Evolutionary conservation across 2,329 filamentous ascomycete genomes (phyloP).

Genomic region (Fusarium sp.): DNA sequence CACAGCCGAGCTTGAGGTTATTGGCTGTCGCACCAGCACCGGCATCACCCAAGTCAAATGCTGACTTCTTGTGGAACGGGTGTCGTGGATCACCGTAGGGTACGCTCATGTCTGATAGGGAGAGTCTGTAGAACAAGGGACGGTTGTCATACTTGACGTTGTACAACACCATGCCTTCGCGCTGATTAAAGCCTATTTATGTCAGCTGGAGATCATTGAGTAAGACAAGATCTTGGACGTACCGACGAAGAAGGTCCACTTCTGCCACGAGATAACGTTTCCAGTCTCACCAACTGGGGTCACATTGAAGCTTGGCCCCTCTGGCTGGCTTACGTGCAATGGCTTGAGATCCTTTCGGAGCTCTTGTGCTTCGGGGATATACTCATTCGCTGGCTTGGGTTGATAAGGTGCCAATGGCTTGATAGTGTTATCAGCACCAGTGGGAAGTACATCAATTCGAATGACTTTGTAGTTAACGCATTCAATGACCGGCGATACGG

Average conservation of each 20-base stretch:
- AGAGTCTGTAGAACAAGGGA: conserved; percentile 74
- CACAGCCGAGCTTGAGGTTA: conserved; percentile 74
- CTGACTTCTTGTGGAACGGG: conserved; percentile 75
- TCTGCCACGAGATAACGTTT: conserved; percentile 66
- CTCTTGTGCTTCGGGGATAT: conserved; percentile 62
- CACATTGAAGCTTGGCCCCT: conserved; percentile 74
- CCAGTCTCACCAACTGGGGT: conserved; percentile 44
- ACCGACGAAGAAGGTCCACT: conserved; percentile 74
- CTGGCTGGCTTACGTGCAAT: conserved; percentile 75
- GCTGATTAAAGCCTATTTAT: conserved; percentile 66
- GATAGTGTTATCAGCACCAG: conserved; percentile 7
- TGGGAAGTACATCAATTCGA: conserved; percentile 21
- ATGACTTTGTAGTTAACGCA: conserved; percentile 25
- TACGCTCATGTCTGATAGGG: conserved; percentile 75
- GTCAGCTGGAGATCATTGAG: neutral
- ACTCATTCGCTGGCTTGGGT: conserved; percentile 48
- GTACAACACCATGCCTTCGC: conserved; percentile 77
- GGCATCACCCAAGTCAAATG: conserved; percentile 77
- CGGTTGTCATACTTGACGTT: conserved; percentile 74
- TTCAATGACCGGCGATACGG: conserved; percentile 28
- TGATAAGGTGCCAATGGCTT: conserved; percentile 6
- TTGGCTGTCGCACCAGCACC: conserved; percentile 75
- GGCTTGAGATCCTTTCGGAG: conserved; percentile 70
- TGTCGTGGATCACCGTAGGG: conserved; percentile 74
- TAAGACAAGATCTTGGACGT: neutral